These are phyloP conservation scores for Hymenoscyphus occultus DNA, from an alignment of 2,329 filamentous ascomycete species.

Conservation along the genomic window DNA sequence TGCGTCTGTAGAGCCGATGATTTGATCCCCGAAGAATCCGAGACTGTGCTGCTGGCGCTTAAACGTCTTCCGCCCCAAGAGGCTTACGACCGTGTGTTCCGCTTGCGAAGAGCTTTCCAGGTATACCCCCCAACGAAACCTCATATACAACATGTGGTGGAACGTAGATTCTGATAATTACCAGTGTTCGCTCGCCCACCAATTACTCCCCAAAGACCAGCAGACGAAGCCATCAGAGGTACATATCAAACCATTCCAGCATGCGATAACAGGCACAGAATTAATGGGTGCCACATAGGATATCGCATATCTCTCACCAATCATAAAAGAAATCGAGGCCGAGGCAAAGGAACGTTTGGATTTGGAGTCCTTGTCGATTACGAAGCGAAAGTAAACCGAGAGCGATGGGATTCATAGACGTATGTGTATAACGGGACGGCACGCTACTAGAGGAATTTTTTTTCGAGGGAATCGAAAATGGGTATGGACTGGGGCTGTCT, in stretches of 20 bases:
- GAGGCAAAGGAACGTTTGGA: slow-evolving; percentile 66
- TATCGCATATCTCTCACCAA: slow-evolving; percentile 60
- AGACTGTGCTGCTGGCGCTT: slow-evolving; percentile 80
- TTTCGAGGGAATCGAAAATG: slow-evolving; percentile 5
- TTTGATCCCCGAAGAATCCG: slow-evolving; percentile 88
- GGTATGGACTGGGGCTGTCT: slow-evolving; percentile 8
- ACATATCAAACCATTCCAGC: slow-evolving; percentile 31
- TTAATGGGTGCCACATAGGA: slow-evolving; percentile 49
- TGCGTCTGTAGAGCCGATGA: slow-evolving; percentile 73
- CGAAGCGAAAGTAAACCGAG: slow-evolving; percentile 30
- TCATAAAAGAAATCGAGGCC: slow-evolving; percentile 67
- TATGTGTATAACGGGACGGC: slow-evolving; percentile 23
- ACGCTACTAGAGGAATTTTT: slow-evolving; percentile 13
- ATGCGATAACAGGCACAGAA: background rate
- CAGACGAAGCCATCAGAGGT: slow-evolving; percentile 68
- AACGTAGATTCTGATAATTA: slow-evolving; percentile 15
- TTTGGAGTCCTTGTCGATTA: slow-evolving; percentile 63
- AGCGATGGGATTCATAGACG: background rate
- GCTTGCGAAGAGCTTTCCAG: slow-evolving; percentile 93
- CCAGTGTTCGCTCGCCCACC: slow-evolving; percentile 58
- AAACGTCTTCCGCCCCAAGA: slow-evolving; percentile 88
- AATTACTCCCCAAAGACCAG: slow-evolving; percentile 61
- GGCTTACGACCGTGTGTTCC: slow-evolving; percentile 95
- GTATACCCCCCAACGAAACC: slow-evolving; percentile 42
- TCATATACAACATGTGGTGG: background rate